phyloP scores from a whole-genome alignment of 2,329 filamentous ascomycete genomes.

The Fusarium annulatum region DNA sequence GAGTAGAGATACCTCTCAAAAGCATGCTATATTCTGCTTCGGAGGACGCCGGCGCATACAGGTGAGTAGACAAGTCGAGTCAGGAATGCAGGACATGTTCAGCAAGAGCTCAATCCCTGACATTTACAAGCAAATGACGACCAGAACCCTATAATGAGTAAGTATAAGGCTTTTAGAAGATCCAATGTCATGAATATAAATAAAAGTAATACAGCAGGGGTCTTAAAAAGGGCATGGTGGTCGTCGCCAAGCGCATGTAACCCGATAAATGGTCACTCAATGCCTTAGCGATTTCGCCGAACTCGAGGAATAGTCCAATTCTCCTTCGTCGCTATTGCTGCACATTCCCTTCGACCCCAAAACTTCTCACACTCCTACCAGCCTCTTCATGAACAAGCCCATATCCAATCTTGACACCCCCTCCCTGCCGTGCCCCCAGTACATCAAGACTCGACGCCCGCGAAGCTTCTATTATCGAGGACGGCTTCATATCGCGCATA shows the following conservation, averaged over 20 bases:
- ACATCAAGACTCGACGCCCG: not conserved
- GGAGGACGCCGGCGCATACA: too few species aligned
- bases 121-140: not conserved
- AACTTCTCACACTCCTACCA: not conserved
- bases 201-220: not conserved
- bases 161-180: fast-evolving
- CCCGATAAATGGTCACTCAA: not conserved
- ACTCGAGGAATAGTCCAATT: too few species aligned
- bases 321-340: not conserved
- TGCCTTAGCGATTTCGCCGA: fast-evolving
- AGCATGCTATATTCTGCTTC: not conserved
- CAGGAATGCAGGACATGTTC: not conserved
- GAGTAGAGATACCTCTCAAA: not conserved
- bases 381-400: not conserved
- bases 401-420: not conserved
- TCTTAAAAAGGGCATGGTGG: not conserved
- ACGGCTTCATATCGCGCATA: slow-evolving; percentile 23
- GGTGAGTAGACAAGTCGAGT: not conserved
- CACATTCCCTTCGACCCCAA: not conserved
- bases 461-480: not conserved
- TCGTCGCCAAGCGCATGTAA: not conserved
- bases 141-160: not conserved
- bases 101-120: not conserved
- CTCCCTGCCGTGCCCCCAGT: fast-evolving
- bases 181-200: fast-evolving